Base-by-base conservation (phyloP, 805 yeast species). In the Yueomyces sp. region DNA sequence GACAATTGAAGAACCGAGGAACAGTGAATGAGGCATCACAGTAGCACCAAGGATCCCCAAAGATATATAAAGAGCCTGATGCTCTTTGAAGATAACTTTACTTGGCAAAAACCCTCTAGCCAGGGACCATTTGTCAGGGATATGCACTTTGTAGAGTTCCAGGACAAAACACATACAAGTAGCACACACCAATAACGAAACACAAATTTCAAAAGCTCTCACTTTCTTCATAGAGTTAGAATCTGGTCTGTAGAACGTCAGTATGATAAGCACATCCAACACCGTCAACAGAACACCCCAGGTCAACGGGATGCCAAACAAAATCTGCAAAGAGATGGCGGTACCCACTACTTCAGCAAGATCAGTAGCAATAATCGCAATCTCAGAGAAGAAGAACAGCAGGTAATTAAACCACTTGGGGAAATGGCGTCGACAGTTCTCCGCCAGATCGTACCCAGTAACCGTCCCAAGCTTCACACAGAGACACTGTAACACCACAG, bases 331-430 rank as follows among this genome's bases (percentile, higher is more conserved):
- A 0, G 95, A 77, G 40, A 87, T 84, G 8, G 95, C 95, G 3
- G 95, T 82, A 2, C 96, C 96, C 5, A 87, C 90, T 8, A 87
- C 95, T 60, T 87, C 96, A 1, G 96, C 96, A 53, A 87, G 65
- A 59, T 87, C 96, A 0, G 96, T 87, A 7, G 95, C 94, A 34
- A 87, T 80, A 48, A 87, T 87, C 2, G 95, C 95, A 28, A 85
- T 52, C 54, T 87, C 95, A 0, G 95, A 86, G 52, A 83, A 70
- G 2, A 74, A 57, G 57, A 86, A 87, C 4, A 86, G 64, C 3
- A 55, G 52, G 9, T 78, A 51, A 55, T 82, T 83, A 37, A 82
- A 52, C 51, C 70, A 70, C 44, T 64, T 69, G 5, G 90, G 81
- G 40, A 88, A 65, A 60, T 87, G 82, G 39, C 74, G 75, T 42